Conservation (phyloP, 352 stramenopile species). For the Phytophthora pseudosyringae region DNA sequence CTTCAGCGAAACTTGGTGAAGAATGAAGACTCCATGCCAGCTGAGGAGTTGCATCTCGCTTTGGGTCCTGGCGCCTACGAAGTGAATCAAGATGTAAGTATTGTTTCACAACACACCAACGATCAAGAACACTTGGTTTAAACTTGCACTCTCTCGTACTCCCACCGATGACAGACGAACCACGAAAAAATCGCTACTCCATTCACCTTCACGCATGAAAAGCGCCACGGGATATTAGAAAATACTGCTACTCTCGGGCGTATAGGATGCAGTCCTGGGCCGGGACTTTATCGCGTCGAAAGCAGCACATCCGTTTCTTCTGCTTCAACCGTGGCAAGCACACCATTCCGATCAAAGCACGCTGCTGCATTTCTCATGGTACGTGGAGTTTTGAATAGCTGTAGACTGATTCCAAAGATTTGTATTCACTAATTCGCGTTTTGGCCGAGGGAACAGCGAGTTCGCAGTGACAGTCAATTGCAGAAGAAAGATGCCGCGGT, state of each 20-base stretch:
- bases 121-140: background rate
- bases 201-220: slow-evolving; percentile 59
- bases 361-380: slow-evolving; percentile 43
- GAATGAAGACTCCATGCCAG: slow-evolving; percentile 19
- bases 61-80: slow-evolving; percentile 67
- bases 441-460: slow-evolving; percentile 24
- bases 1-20: slow-evolving; percentile 15
- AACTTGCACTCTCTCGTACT: background rate
- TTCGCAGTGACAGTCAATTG: slow-evolving; percentile 48
- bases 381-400: background rate
- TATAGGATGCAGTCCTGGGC: slow-evolving; percentile 27
- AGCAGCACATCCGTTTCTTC: slow-evolving; percentile 17
- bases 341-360: slow-evolving; percentile 41
- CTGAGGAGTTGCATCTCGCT: slow-evolving; percentile 36
- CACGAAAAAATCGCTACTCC: slow-evolving; percentile 48
- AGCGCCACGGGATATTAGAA: slow-evolving; percentile 53
- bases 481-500: slow-evolving; percentile 30
- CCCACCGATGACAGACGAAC: slow-evolving; percentile 38
- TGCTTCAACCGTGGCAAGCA: slow-evolving; percentile 27
- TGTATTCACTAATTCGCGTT: background rate
- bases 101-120: background rate
- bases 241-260: slow-evolving; percentile 26
- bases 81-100: slow-evolving; percentile 51
- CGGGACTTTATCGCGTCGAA: slow-evolving; percentile 32
- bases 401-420: background rate